Base-by-base conservation (phyloP, 345 rosid genomes). In the Brassica rapa region DNA sequence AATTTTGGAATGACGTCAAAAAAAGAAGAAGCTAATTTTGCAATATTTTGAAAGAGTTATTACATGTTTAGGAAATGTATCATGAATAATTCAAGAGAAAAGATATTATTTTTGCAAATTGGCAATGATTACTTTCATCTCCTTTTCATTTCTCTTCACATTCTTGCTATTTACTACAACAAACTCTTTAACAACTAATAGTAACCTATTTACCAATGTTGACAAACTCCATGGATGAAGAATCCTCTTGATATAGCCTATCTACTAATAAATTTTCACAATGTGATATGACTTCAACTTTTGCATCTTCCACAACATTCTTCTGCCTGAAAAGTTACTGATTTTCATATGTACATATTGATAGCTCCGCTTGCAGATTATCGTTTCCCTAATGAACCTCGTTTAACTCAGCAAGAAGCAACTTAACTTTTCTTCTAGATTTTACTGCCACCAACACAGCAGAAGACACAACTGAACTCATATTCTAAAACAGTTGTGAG, bases 381-480 rank as follows among this genome's bases (percentile, higher is more conserved):
- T 92, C 97, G 77, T 94, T 92, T 86, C 93, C 90, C 82, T 92
- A 97, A 77, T 92, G 97, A 75, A 92, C 98, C 80, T 94, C 97
- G 75, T 91, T 89, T 79, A 92, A 82, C 84, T 94, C 97, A 1
- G 96, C 93, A 79, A 92, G 86, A 73, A 94, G 86, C 71, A 92
- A 86, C 82, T 94, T 92, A 30, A 95, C 91, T 15, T 97, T 95
- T 81, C 92, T 87, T 82, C 80, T 87, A 68, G 96, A 91, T 80
- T 93, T 94, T 76, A 79, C 86, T 4, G 88, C 86, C 76, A 91
- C 94, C 77, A 85, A 90, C 77, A 91, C 91, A 24, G 85, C 83
- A 73, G 88, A 83, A 81, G 88, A 82, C 67, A 83, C 77, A 65
- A 87, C 79, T 39, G 80, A 86, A 80, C 71, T 91, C 86, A 91